Conservation (phyloP, 306 rosid species). For the Vigna radiata region DNA sequence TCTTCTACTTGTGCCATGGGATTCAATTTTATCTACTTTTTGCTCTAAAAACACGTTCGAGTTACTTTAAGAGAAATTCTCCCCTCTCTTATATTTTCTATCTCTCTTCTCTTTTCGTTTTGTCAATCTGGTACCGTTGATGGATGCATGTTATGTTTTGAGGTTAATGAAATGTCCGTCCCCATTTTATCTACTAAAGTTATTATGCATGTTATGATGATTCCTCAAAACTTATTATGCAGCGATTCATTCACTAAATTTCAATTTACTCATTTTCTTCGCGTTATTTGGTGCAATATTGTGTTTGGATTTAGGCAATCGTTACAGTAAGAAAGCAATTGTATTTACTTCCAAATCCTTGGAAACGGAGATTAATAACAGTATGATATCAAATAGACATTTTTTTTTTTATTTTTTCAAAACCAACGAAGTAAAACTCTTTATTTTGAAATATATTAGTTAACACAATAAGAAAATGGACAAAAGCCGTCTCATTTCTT, state of each 20-base stretch:
- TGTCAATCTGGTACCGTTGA: not conserved
- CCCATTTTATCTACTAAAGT: too few relatives aligned
- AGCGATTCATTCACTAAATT: not conserved
- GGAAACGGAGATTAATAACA: not conserved
- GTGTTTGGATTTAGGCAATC: not conserved
- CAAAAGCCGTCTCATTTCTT: not conserved
- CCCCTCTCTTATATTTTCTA: not conserved
- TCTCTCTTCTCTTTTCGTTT: not conserved
- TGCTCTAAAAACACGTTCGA: not conserved
- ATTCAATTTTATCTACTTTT: conserved; percentile 27
- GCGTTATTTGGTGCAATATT: not conserved
- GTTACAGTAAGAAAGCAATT: not conserved
- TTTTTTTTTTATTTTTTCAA: too few relatives aligned
- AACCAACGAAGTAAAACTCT: too few relatives aligned
- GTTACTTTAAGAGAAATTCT: not conserved
- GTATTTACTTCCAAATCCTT: not conserved
- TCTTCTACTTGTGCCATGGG: not conserved
- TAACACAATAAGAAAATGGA: not conserved
- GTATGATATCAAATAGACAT: too few relatives aligned
- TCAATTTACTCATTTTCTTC: not conserved
- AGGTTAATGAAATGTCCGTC: too few relatives aligned
- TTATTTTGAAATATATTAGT: not conserved
- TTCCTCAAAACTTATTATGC: not conserved
- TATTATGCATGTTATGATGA: too few relatives aligned
- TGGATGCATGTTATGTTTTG: not conserved